phyloP scores from a whole-genome alignment of 2,329 filamentous ascomycete genomes.

The Knufia petricola region DNA sequence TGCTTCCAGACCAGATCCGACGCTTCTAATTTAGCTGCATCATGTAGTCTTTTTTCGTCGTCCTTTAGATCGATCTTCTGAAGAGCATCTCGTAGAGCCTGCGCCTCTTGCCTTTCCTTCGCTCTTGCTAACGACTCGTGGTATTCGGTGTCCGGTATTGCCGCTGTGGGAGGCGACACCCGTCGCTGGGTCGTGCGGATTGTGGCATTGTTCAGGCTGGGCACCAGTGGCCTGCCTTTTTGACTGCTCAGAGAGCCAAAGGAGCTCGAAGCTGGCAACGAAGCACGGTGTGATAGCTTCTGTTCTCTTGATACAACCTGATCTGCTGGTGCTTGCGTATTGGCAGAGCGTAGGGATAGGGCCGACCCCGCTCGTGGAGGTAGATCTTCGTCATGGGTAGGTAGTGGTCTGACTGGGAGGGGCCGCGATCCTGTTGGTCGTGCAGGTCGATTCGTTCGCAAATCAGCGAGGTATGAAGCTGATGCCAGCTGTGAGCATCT shows the following conservation, averaged over 20 bases:
- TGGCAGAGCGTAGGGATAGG: conserved; percentile 24
- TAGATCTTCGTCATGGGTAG: conserved; percentile 24
- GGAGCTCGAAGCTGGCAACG: conserved; percentile 12
- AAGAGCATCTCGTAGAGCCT: conserved; percentile 46
- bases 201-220: conserved; percentile 27
- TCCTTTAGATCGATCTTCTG: conserved; percentile 50
- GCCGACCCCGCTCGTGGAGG: conserved; percentile 36
- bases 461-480: conserved; percentile 52
- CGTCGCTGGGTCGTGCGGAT: conserved; percentile 26
- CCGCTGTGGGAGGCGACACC: conserved; percentile 29
- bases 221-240: conserved; percentile 31
- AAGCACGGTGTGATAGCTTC: conserved; percentile 7
- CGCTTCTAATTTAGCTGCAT: conserved; percentile 53
- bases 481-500: conserved; percentile 21
- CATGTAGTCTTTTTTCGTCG: conserved; percentile 43
- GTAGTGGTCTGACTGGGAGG: conserved; percentile 40
- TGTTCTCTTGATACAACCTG: not conserved
- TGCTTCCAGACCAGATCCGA: conserved; percentile 57
- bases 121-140: conserved; percentile 45
- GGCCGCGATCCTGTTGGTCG: conserved; percentile 54
- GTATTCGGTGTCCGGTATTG: conserved; percentile 37
- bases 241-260: conserved; percentile 10
- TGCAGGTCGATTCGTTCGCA: conserved; percentile 47
- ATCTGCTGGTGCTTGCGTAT: not conserved
- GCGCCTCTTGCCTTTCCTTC: conserved; percentile 50